Evolutionary conservation across 2,329 filamentous ascomycete species (phyloP).

Genomic region (Colletotrichum lini): DNA sequence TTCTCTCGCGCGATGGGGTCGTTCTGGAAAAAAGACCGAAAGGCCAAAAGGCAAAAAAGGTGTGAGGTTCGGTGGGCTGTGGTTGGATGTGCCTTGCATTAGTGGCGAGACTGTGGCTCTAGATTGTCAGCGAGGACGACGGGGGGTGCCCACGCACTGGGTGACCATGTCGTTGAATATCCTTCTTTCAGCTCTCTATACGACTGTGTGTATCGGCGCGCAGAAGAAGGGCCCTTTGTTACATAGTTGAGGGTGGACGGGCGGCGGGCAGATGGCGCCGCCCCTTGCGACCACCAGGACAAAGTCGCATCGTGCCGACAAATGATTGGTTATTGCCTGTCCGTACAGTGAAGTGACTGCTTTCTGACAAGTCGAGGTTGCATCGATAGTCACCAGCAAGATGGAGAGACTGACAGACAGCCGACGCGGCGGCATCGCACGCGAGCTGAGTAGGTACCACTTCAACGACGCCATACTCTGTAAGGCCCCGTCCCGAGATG

Average conservation of each 20-base stretch:
- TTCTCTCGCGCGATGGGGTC: background rate
- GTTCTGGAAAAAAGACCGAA: conserved; percentile 7
- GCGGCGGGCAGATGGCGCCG: conserved; percentile 26
- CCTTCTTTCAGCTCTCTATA: background rate
- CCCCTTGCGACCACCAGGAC: background rate
- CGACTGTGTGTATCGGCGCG: background rate
- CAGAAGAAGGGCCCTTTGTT: background rate
- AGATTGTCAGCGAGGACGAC: conserved; percentile 37
- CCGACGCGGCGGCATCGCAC: conserved; percentile 12
- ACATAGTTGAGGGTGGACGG: conserved; percentile 2
- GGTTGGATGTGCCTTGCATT: conserved; percentile 43
- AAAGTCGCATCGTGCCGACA: conserved; percentile 7
- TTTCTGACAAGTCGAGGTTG: conserved; percentile 7
- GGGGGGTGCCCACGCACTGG: background rate
- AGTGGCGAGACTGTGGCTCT: conserved; percentile 29
- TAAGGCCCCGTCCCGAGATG: conserved; percentile 20
- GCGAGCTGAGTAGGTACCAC: conserved; percentile 9
- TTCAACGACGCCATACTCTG: conserved; percentile 12
- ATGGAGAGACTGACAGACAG: background rate
- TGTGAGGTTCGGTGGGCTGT: conserved; percentile 26
- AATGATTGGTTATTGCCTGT: background rate
- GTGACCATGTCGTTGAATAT: background rate
- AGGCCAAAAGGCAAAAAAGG: background rate
- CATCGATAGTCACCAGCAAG: conserved; percentile 10
- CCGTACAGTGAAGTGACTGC: too few species aligned